Conservation (phyloP, 2,329 filamentous ascomycete species). For the Dendryphion nanum region DNA sequence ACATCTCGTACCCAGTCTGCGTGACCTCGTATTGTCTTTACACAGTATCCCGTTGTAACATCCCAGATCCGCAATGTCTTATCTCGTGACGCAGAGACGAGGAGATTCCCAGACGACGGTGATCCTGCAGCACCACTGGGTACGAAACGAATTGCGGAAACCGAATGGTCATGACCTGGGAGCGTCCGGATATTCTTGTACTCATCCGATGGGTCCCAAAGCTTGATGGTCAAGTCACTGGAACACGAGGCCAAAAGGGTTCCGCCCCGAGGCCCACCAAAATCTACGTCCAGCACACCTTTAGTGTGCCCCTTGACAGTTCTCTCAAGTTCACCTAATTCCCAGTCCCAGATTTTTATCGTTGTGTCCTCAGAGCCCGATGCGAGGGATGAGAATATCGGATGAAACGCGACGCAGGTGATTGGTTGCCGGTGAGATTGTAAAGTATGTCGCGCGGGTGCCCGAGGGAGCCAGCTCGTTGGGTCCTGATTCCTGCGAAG, state of each 20-base stretch:
- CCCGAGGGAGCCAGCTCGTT: conserved; percentile 78
- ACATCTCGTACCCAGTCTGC: conserved; percentile 91
- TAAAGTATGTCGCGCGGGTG: conserved; percentile 76
- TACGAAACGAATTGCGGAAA: conserved; percentile 85
- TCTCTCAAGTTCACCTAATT: conserved; percentile 82
- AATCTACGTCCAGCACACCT: conserved; percentile 84
- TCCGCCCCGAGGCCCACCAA: conserved; percentile 77
- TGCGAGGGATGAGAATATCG: conserved; percentile 84
- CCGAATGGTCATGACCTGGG: conserved; percentile 87
- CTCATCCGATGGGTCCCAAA: conserved; percentile 89
- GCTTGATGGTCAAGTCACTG: conserved; percentile 87
- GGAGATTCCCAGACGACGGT: conserved; percentile 76
- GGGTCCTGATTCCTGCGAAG: conserved; percentile 82
- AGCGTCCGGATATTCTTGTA: conserved; percentile 95
- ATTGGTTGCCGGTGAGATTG: conserved; percentile 80
- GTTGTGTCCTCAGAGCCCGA: conserved; percentile 89
- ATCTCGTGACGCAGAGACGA: conserved; percentile 84
- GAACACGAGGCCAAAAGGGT: conserved; percentile 81
- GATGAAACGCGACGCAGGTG: conserved; percentile 89
- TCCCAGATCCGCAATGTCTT: conserved; percentile 88
- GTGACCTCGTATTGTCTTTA: conserved; percentile 86
- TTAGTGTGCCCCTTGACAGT: conserved; percentile 93
- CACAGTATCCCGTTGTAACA: conserved; percentile 85
- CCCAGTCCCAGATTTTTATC: conserved; percentile 98
- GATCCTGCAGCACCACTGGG: conserved; percentile 77